Base-by-base conservation (phyloP, 75 land plant genomes). In the Adiantum capillusveneris region DNA sequence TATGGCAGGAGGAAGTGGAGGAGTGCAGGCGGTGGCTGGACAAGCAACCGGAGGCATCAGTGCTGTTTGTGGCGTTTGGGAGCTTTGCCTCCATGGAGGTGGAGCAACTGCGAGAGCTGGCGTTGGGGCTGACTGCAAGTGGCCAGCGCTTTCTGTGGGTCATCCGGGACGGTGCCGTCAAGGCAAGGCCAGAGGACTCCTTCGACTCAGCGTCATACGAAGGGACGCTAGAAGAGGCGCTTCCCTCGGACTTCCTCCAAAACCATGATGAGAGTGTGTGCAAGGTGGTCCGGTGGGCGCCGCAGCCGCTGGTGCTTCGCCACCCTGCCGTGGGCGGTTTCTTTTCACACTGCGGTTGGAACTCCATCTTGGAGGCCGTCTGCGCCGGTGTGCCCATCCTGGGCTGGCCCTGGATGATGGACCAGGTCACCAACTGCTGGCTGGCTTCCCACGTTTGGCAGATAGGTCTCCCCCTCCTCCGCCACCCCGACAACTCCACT, bases 331-430 rank as follows among this genome's bases (percentile, higher is more conserved):
- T 63, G 11, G 76, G 66, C 6, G 71, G 29, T 3, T 74, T 74
- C 42, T 25, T 78, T 19, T 74, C 79, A 0, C 85, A 82, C 56
- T 57, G 61, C 41, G 81, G 84, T 0, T 78, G 81, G 78, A 78
- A 78, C 44, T 82, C 81, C 26, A 71, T 52, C 24, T 6, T 75
- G 46, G 85, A 79, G 48, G 41, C 50, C 58, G 34, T 75, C 0
- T 50, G 69, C 56, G 53, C 25, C 0, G 82, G 73, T 6, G 81
- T 79, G 39, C 78, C 85, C 25, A 57, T 82, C 27, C 30, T 82
- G 0, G 70, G 82, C n/a, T 77, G 84, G 80, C 84, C 84, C 0
- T 65, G n/a, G n/a, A n/a, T n/a, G n/a, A n/a, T n/a, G n/a, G n/a
- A n/a, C n/a, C n/a, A n/a, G n/a, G n/a, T n/a, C n/a, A n/a, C n/a